These are phyloP conservation scores for Trichoderma erinaceum DNA, from an alignment of 495 filamentous ascomycete genomes.

Conservation along the genomic window DNA sequence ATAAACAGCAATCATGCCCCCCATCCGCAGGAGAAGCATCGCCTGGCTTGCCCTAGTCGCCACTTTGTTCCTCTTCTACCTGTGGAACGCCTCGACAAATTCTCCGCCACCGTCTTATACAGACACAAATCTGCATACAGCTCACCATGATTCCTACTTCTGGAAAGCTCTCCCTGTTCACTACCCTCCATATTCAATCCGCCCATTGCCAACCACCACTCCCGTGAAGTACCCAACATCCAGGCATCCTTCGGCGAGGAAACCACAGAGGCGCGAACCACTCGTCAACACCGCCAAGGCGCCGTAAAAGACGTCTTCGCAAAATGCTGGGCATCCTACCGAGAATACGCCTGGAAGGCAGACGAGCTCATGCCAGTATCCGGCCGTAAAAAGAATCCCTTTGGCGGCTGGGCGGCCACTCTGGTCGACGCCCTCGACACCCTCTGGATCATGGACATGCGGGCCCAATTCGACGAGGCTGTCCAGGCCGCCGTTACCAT, in stretches of 20 bases:
- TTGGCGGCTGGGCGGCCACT: conserved; percentile 90
- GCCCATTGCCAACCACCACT: conserved; percentile 62
- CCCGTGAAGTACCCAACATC: conserved; percentile 64
- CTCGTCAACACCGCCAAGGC: conserved; percentile 33
- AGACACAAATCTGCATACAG: neutral
- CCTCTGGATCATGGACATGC: conserved; percentile 90
- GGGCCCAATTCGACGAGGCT: conserved; percentile 85
- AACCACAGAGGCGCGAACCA: conserved; percentile 25
- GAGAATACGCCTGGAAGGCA: conserved; percentile 63
- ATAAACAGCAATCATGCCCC: neutral
- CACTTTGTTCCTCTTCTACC: neutral
- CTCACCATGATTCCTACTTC: conserved; percentile 21
- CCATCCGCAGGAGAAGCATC: neutral
- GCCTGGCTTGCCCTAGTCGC: conserved; percentile 8
- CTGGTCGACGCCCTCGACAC: conserved; percentile 88
- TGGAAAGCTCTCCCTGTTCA: conserved; percentile 47
- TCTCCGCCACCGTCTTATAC: neutral
- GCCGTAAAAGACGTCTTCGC: conserved; percentile 63
- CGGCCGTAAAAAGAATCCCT: conserved; percentile 56
- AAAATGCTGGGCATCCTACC: conserved; percentile 75
- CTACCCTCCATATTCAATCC: conserved; percentile 55
- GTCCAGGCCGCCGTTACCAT: conserved; percentile 68
- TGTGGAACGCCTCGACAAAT: neutral
- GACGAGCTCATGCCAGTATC: conserved; percentile 68
- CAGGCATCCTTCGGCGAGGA: conserved; percentile 46